phyloP scores from a whole-genome alignment of 352 stramenopile species.

The Pythium plurisporium region DNA sequence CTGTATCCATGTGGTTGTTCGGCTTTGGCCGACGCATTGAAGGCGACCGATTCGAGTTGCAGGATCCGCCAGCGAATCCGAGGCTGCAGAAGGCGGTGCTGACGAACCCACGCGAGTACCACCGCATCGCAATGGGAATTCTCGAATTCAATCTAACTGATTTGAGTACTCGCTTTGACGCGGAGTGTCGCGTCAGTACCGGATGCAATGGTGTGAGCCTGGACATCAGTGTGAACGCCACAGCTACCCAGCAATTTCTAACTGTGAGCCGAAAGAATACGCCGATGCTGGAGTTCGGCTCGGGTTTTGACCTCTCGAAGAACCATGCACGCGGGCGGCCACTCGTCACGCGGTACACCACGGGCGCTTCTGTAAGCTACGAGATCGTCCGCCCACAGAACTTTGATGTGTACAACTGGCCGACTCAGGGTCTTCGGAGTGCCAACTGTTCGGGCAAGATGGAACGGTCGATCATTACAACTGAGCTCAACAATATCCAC shows the following conservation, averaged over 20 bases:
- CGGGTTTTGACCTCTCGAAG: background rate
- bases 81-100: constrained; percentile 1
- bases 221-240: background rate
- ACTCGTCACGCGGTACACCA: constrained; percentile 9
- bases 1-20: constrained; percentile 3
- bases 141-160: background rate
- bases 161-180: background rate
- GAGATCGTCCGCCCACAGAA: constrained; percentile 4
- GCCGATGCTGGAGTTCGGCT: constrained; percentile 4
- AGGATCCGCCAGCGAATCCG: background rate
- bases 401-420: constrained; percentile 5
- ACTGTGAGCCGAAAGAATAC: background rate
- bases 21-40: constrained; percentile 6
- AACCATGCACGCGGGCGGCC: background rate
- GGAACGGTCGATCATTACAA: constrained; percentile 3
- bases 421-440: background rate
- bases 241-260: background rate
- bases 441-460: constrained; percentile 5
- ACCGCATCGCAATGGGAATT: background rate
- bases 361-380: background rate
- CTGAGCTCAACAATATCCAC: constrained; percentile 4
- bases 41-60: constrained; percentile 1
- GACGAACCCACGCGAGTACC: constrained; percentile 3
- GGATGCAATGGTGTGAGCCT: background rate
- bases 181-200: background rate